Evolutionary conservation across 1,139 yeast species (phyloP).

Genomic region (Diutina siamensis): DNA sequence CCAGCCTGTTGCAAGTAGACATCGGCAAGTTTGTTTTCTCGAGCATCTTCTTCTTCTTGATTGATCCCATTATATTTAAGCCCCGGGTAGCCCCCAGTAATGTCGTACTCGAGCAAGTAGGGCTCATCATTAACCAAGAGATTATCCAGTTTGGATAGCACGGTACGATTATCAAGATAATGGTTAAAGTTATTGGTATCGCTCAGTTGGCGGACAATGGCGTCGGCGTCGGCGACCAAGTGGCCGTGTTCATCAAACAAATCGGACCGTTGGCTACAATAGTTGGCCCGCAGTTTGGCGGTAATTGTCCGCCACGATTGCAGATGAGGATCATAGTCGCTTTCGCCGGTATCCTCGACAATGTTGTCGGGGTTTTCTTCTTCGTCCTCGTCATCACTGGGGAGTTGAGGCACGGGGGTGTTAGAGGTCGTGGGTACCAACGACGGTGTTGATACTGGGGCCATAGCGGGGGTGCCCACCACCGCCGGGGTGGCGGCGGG

Average conservation of each 20-base stretch:
- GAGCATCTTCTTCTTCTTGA: slow-evolving; percentile 33
- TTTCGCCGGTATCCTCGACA: slow-evolving; percentile 10
- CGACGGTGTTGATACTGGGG: not conserved
- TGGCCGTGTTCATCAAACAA: slow-evolving; percentile 47
- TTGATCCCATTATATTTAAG: slow-evolving; percentile 41
- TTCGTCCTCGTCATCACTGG: slow-evolving; percentile 7
- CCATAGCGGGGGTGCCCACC: not conserved
- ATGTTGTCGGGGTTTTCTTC: not conserved
- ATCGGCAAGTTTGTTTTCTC: slow-evolving; percentile 40
- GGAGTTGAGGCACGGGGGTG: slow-evolving; percentile 5
- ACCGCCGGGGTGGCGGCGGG: not conserved
- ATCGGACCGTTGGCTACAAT: slow-evolving; percentile 58
- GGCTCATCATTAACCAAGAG: slow-evolving; percentile 52
- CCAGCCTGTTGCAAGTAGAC: slow-evolving; percentile 20
- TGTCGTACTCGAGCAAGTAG: slow-evolving; percentile 74
- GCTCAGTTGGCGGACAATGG: slow-evolving; percentile 47
- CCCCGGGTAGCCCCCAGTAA: slow-evolving; percentile 70
- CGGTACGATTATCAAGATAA: slow-evolving; percentile 33
- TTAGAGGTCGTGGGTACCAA: not conserved
- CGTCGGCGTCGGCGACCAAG: slow-evolving; percentile 56
- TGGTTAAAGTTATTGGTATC: slow-evolving; percentile 48
- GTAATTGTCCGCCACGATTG: slow-evolving; percentile 77
- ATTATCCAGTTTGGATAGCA: slow-evolving; percentile 30
- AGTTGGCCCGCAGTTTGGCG: slow-evolving; percentile 67
- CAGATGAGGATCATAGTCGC: slow-evolving; percentile 21